Evolutionary conservation across 805 yeast species (phyloP), one percentile per base, ranked within the genome.

Genomic region (Danielozyma ontarioensis): DNA sequence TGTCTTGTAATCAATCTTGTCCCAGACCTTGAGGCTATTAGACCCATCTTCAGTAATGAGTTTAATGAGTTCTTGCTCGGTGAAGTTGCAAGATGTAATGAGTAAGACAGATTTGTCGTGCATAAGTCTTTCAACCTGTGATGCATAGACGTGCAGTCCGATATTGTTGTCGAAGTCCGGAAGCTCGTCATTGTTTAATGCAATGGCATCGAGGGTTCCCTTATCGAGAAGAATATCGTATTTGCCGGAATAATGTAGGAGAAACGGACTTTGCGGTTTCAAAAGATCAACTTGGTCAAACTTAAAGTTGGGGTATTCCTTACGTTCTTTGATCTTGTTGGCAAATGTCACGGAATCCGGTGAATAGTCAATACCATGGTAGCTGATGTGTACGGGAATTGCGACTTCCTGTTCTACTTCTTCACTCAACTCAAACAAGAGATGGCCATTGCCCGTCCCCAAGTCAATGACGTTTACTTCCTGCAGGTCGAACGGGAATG

Each of bases 171-270:
- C 69, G 37, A 73, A 74, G 14, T 58, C 69, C 2, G 64, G 44
- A 8, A 65, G 25, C 1, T 63, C 62, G 5, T 55, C 64, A 15
- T 81, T 82, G 54, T 86, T 85, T 28, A 93, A 68, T 0, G 96
- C 97, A 40, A 93, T 90, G 4, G 99, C 99, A 61, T 93, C 99
- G 15, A 93, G 62, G 0, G 99, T 93, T 6, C 99, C 99, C 55
- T 93, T 93, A 59, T 93, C 99, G 13, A 88, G 62, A 2, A 90
- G 74, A 6, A 93, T 56, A 51, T 89, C 95, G 58, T 75, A 88
- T 15, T 62, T 50, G 3, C 59, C 67, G 2, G 54, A 52, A 21
- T 53, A 42, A 27, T 53, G 36, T 25, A 51, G 64, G 17, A 70
- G 37, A 37, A 71, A 73, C 11, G 29, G 26, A 12, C 57, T 58